A percentile compares a stretch with the other conserved stretches of the same genome.
These are phyloP conservation scores for Phytophthora cryptogea DNA, from an alignment of 352 stramenopile species.

Conservation along the genomic window DNA sequence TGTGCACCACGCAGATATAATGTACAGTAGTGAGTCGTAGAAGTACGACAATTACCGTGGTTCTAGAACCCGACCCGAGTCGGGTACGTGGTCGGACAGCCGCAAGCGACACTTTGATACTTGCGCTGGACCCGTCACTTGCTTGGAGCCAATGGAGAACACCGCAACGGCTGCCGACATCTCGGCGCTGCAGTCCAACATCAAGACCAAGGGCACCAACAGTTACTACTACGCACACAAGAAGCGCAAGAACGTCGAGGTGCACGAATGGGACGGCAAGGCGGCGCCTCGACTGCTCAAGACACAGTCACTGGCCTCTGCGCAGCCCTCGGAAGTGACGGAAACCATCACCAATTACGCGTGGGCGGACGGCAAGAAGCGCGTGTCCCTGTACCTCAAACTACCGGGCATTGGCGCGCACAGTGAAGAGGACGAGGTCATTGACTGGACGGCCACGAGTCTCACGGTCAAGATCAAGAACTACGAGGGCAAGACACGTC, in stretches of 20 bases:
- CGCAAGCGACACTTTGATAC: constrained; percentile 1
- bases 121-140: not conserved
- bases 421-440: constrained; percentile 59
- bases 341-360: constrained; percentile 80
- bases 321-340: constrained; percentile 40
- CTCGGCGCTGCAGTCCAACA: constrained; percentile 83
- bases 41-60: not conserved
- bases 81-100: constrained; percentile 3
- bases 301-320: constrained; percentile 31
- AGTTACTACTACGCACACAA: constrained; percentile 91
- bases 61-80: not conserved
- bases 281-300: constrained; percentile 78
- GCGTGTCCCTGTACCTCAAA: constrained; percentile 77
- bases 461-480: constrained; percentile 67
- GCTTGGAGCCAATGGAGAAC: constrained; percentile 26
- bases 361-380: constrained; percentile 83
- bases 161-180: constrained; percentile 16
- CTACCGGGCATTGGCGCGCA: constrained; percentile 66
- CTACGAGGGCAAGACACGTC: constrained; percentile 71
- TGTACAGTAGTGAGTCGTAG: not conserved
- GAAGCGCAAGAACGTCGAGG: constrained; percentile 75
- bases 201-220: constrained; percentile 82
- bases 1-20: not conserved
- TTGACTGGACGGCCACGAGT: constrained; percentile 69
- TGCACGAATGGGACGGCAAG: constrained; percentile 86